These are phyloP conservation scores for Scheffersomyces segobiensis DNA, from an alignment of 1,139 yeast species.

Conservation along the genomic window DNA sequence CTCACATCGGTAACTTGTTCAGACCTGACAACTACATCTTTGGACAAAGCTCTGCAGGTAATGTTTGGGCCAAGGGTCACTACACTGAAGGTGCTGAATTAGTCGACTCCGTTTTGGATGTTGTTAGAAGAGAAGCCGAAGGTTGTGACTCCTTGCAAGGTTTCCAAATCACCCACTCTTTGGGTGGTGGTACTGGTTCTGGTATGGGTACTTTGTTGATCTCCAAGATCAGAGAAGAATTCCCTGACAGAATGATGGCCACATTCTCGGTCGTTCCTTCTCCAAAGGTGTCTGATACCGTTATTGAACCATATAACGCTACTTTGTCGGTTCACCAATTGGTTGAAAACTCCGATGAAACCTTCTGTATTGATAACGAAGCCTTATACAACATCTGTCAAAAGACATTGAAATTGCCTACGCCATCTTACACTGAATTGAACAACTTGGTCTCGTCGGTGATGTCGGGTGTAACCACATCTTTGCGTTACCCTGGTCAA, in stretches of 20 bases:
- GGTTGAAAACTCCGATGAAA: conserved; percentile 87
- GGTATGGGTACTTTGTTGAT: conserved; percentile 66
- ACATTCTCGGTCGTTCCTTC: conserved; percentile 92
- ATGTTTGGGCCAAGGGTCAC: conserved; percentile 96
- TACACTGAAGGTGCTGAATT: conserved; percentile 95
- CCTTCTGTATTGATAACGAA: conserved; percentile 93
- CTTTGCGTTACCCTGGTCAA: conserved; percentile 92
- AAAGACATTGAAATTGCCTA: conserved; percentile 75
- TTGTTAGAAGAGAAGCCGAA: conserved; percentile 90
- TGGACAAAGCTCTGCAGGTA: conserved; percentile 92
- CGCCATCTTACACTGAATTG: conserved; percentile 76
- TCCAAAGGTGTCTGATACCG: conserved; percentile 88
- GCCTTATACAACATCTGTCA: conserved; percentile 89
- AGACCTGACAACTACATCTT: conserved; percentile 89
- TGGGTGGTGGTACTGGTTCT: conserved; percentile 97
- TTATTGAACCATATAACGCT: conserved; percentile 92
- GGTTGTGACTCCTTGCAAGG: conserved; percentile 92
- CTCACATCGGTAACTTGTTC: conserved; percentile 77
- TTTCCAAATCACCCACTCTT: conserved; percentile 88
- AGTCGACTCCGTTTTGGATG: conserved; percentile 85
- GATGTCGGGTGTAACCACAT: conserved; percentile 90
- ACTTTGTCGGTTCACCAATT: conserved; percentile 90
- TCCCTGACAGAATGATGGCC: conserved; percentile 90
- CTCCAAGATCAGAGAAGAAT: conserved; percentile 29
- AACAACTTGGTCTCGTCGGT: conserved; percentile 83